A percentile compares a stretch with the other conserved stretches of the same genome.
phyloP scores from a whole-genome alignment of 129 eudicot species.

The sunflower (Helianthus annuus) region DNA sequence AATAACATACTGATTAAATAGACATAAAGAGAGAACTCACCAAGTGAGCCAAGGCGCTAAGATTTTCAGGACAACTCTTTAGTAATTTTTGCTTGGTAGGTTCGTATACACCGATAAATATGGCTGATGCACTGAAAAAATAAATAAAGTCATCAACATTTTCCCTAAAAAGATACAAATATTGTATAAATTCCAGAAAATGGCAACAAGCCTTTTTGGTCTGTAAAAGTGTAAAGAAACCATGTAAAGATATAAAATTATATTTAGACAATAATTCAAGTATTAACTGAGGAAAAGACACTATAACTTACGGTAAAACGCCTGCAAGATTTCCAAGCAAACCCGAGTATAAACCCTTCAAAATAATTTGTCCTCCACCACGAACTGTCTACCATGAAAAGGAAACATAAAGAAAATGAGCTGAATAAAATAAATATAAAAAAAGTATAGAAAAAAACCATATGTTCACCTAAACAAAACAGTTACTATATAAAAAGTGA shows the following conservation, averaged over 20 bases:
- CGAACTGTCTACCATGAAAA: slow-evolving; percentile 60
- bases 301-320: slow-evolving; percentile 75
- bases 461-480: not conserved
- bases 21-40: slow-evolving; percentile 41
- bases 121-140: slow-evolving; percentile 80
- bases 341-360: slow-evolving; percentile 85
- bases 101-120: slow-evolving; percentile 90
- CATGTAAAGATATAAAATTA: too few species aligned
- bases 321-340: slow-evolving; percentile 84
- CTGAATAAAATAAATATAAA: not conserved
- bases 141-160: slow-evolving; percentile 9
- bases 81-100: slow-evolving; percentile 75
- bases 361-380: slow-evolving; percentile 71
- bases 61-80: slow-evolving; percentile 65
- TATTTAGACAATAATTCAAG: not conserved
- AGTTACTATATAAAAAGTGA: not conserved
- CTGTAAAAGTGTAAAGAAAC: too few species aligned
- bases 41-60: slow-evolving; percentile 82
- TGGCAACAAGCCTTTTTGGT: not conserved
- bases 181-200: not conserved
- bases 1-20: not conserved
- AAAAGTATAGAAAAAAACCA: not conserved
- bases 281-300: not conserved
- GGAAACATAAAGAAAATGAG: not conserved
- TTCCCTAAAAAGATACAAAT: not conserved